Base-by-base conservation (phyloP, 352 stramenopile genomes). In the Phytopythium aichiense region DNA sequence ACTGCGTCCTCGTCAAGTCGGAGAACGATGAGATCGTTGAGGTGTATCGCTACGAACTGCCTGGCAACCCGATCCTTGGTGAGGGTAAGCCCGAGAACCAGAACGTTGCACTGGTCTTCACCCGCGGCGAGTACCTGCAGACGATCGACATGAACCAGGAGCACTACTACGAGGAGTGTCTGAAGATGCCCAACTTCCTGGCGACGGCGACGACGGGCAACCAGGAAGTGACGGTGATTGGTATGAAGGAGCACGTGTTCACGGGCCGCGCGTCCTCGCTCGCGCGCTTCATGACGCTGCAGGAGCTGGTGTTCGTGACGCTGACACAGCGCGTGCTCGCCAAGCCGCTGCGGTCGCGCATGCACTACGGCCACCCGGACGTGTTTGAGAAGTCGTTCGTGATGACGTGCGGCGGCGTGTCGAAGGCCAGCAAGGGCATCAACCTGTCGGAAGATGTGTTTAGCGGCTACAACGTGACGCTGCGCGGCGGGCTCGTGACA, bases 61-160 rank as follows among this genome's bases (percentile, higher is more conserved):
- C 88, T 52, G 88, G 88, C n/a, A 91, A 96, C 56, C 88, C 88
- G 33, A 93, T 96, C 45, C 65, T 96, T 38, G 88, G 88, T 53
- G 86, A 96, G 60, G 88, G 86, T 51, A 96, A 96, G 38, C 86
- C 86, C 0, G 86, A 95, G 56, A 96, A 96, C 66, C 88, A 96
- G 63, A 96, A 96, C 58, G 82, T 94, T 23, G 88, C 88, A 15
- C 66, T 96, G 15, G 80, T 84, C 5, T 96, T 96, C 58, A 95
- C 88, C 9, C 76, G 86, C 28, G 88, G 88, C 28, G 88, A 96
- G 62, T 95, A 91, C 61, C 49, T 96, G 30, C 88, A 96, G 63
- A 94, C 86, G 9, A 96, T 96, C 57, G 88, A 96, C 74, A 95
- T 95, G 88, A 96, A 96, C 66, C 88, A 96, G 64, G 88, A 96